Evolutionary conservation across 2,329 filamentous ascomycete species (phyloP), one percentile per base, ranked within the genome.

Genomic region (Penicillium olsonii): DNA sequence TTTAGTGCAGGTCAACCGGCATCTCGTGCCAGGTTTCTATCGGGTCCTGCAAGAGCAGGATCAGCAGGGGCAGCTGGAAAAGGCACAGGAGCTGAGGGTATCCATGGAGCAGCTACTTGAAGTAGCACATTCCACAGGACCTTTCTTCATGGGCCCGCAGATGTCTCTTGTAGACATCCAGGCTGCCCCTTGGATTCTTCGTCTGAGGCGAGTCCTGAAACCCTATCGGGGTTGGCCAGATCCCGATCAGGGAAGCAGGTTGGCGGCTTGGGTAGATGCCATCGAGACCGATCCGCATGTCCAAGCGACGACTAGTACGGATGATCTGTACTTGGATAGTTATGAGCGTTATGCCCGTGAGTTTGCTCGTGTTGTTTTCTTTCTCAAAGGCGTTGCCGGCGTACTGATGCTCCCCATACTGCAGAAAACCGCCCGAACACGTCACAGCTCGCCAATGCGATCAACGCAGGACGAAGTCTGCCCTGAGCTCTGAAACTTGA

Each of bases 11-110:
- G 84, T 92, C 65, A 91, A 94, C 65, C 81, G 85, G 26, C 79
- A 85, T 56, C 84, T 95, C 46, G 81, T 95, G 2, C 88, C 90
- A 0, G 74, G 77, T 10, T 95, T 95, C 75, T 92, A 90, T 70
- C 79, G 80, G 27, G 78, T 91, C 15, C 77, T 94, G 0, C 84
- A 86, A 68, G 81, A 84, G 2, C 80, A 85, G 56, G 82, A 88
- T 12, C 60, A 72, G 15, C 60, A 76, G 12, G 81, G 83, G 53
- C 87, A 88, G 60, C 67, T 80, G 10, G 74, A 80, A 37, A 74
- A 81, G 56, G 82, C 81, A 0, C 77, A 80, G 40, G 82, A 83
- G 52, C 77, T 95, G 22, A 83, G 84, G 55, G 75, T 74, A 24
- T 81, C 88, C 48, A 87, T 95, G 57, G 73, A 76, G 61, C 85